Base-by-base conservation (phyloP, 768 basidiomycete species). In the Naematelia aurantialba region DNA sequence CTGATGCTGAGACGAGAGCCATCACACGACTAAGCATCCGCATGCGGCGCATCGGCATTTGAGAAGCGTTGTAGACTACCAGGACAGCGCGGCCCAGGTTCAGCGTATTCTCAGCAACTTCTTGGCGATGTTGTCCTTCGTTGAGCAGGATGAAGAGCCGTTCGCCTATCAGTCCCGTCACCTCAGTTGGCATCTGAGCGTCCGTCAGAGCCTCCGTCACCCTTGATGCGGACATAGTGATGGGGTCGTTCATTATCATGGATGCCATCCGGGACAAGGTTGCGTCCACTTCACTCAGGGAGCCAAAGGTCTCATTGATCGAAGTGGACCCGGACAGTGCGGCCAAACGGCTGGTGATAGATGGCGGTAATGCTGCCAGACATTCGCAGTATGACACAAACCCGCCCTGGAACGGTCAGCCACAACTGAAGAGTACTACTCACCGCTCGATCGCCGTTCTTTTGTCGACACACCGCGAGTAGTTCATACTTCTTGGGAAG, bases 401-500 rank as follows among this genome's bases (percentile, higher is more conserved):
- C 8, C 34, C 34, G 17, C 34, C 34, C 34, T 39, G 34, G 34
- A 8, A 39, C 17, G 8, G 8, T 39, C 34, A 39, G 34, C 17
- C 17, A 8, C 8, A 39, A 39, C 17, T 17, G 17, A 39, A 8
- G 17, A 8, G 17, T 39, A 39, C 14, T 21, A 60, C 66, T 27
- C 46, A 89, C 91, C 82, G 83, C 83, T 21, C 87, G 81, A 64
- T 94, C 87, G 0, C 86, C 87, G 25, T 85, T 85, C 74, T 89
- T 91, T 26, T 83, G 81, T 68, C 84, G 85, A 72, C 89, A 91
- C 3, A 87, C 84, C 0, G 83, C 91, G 24, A 93, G 79, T 27
- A 94, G 74, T 77, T 96, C 90, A 83, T 86, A 93, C 47, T 91
- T 79, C 21, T 85, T 81, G 62, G 82, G 83, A 25, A 91, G 65